These are phyloP conservation scores for Peribolospora kevripleyi DNA, from an alignment of 768 basidiomycete genomes.

Conservation along the genomic window DNA sequence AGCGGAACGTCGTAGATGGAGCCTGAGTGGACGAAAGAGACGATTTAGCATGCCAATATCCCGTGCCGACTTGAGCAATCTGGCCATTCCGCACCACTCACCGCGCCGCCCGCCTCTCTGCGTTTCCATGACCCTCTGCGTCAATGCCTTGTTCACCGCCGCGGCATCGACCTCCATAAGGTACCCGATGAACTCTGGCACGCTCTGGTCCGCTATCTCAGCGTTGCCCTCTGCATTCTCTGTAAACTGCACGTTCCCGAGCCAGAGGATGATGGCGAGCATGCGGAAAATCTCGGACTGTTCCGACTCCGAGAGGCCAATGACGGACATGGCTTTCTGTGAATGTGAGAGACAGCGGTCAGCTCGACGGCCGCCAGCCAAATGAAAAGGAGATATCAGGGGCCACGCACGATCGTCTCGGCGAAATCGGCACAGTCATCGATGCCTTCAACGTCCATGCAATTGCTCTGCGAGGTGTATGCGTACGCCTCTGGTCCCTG, in stretches of 20 bases:
- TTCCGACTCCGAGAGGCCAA: conserved; percentile 63
- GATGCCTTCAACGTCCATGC: conserved; percentile 71
- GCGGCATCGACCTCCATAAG: conserved; percentile 66
- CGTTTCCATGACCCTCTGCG: conserved; percentile 69
- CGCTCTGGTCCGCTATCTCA: conserved; percentile 46
- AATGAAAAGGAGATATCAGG: background rate
- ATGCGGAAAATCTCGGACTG: conserved; percentile 82
- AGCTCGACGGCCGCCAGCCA: background rate
- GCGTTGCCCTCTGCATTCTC: conserved; percentile 82
- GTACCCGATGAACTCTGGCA: conserved; percentile 88
- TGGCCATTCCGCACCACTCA: background rate
- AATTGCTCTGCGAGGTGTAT: conserved; percentile 78
- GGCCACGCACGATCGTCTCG: conserved; percentile 52
- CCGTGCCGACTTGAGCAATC: background rate
- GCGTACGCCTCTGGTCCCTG: conserved; percentile 90
- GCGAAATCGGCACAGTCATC: conserved; percentile 66
- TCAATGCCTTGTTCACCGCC: conserved; percentile 64
- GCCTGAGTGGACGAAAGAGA: conserved; percentile 13
- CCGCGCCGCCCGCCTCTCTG: conserved; percentile 75
- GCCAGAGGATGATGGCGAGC: conserved; percentile 77
- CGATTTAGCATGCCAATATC: background rate
- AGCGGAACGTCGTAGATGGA: conserved; percentile 81
- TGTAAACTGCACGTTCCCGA: conserved; percentile 77
- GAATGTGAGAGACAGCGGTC: background rate
- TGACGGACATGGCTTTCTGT: conserved; percentile 77